Evolutionary conservation across 2,329 filamentous ascomycete genomes (phyloP).

Genomic region (Lachnellula occidentalis): DNA sequence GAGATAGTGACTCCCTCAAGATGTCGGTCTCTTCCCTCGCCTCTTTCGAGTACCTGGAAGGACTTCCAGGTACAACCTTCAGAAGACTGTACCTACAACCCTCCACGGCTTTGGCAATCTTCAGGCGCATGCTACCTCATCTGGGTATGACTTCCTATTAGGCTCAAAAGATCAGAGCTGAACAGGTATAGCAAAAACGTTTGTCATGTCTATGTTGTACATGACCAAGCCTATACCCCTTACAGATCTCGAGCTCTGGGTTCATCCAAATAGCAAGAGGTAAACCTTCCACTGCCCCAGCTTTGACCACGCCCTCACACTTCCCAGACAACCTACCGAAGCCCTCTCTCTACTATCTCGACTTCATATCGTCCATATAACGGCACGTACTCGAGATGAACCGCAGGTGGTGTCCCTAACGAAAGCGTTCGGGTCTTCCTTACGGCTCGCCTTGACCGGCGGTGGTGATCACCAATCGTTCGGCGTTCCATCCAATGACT

Average conservation of each 20-base stretch:
- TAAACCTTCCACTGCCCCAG: constrained; percentile 28
- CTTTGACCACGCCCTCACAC: constrained; percentile 8
- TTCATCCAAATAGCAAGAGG: constrained; percentile 61
- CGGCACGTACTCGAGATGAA: constrained; percentile 53
- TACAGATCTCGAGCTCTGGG: constrained; percentile 80
- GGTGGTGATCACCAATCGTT: constrained; percentile 83
- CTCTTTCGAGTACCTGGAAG: constrained; percentile 87
- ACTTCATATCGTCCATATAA: constrained; percentile 78
- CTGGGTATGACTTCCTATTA: constrained; percentile 54
- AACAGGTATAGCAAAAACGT: constrained; percentile 66
- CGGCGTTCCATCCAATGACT: constrained; percentile 70
- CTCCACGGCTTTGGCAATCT: constrained; percentile 90
- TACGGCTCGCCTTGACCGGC: constrained; percentile 83
- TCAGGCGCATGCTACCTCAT: constrained; percentile 92
- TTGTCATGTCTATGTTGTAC: constrained; percentile 94
- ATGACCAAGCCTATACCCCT: constrained; percentile 74
- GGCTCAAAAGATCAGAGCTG: constrained; percentile 12
- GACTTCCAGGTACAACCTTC: constrained; percentile 83
- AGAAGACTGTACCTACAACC: constrained; percentile 91
- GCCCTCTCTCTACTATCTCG: constrained; percentile 74
- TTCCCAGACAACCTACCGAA: constrained; percentile 68
- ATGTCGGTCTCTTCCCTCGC: constrained; percentile 46
- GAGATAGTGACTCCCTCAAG: constrained; percentile 15
- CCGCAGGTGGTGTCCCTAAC: constrained; percentile 71
- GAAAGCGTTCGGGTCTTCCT: constrained; percentile 73